These are phyloP conservation scores for Dentipellis sp. DNA, from an alignment of 768 basidiomycete genomes.

Conservation along the genomic window DNA sequence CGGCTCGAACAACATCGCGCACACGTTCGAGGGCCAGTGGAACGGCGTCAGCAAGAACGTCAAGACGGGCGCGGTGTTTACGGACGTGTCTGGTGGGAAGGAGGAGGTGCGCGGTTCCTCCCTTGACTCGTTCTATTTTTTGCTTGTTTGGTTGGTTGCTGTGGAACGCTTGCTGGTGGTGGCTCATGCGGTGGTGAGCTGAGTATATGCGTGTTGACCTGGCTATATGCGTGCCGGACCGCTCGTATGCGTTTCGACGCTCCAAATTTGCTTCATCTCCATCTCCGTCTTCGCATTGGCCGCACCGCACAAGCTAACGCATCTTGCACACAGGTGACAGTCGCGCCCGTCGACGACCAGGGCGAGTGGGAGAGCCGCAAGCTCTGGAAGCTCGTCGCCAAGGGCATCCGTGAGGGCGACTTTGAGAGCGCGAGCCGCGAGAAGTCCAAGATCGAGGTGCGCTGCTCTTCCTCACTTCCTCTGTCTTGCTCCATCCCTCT, in stretches of 20 bases:
- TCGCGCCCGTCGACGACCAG: constrained; percentile 50
- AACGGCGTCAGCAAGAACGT: constrained; percentile 51
- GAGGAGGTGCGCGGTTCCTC: constrained; percentile 39
- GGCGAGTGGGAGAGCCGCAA: constrained; percentile 81
- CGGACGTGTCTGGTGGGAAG: constrained; percentile 66
- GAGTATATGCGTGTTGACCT: no score
- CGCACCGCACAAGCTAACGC: no score
- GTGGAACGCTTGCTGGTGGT: no score
- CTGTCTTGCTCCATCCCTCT: background rate
- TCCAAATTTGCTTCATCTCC: no score
- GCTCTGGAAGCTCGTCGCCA: constrained; percentile 80
- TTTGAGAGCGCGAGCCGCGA: constrained; percentile 86
- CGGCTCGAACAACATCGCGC: constrained; percentile 17
- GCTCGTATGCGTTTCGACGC: no score
- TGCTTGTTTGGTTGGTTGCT: no score
- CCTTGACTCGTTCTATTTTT: no score
- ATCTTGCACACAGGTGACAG: constrained; percentile 30
- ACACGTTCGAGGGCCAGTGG: constrained; percentile 75
- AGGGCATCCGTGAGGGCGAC: constrained; percentile 85
- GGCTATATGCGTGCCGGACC: no score
- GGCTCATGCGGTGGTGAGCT: no score
- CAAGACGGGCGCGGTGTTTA: constrained; percentile 48
- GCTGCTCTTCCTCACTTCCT: constrained; percentile 6
- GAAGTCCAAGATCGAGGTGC: constrained; percentile 86
- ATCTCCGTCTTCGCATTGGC: no score